Percentiles rank a stretch among this genome's conserved stretches.
Evolutionary conservation across 371 early-diverging fungal genomes (phyloP).

Genomic region (Amoeboradix gromovi): DNA sequence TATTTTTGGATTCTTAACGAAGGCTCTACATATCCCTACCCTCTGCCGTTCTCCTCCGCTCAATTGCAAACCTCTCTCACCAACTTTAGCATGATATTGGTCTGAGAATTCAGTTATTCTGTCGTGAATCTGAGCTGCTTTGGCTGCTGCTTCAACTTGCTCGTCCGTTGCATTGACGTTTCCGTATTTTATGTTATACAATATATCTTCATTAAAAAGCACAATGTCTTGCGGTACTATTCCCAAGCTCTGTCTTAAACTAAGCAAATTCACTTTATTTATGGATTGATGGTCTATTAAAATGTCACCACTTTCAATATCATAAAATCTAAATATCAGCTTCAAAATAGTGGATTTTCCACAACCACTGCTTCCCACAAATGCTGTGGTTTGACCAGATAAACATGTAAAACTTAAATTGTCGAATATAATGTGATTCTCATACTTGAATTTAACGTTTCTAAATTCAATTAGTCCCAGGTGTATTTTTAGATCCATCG

Average conservation of each 20-base stretch:
- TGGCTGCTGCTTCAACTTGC: constrained; percentile 38
- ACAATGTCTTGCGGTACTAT: constrained; percentile 49
- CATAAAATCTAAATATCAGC: constrained; percentile 31
- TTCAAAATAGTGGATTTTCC: constrained; percentile 13
- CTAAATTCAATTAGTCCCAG: neutral
- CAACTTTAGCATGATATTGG: constrained; percentile 63
- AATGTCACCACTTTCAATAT: constrained; percentile 43
- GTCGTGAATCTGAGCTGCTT: constrained; percentile 44
- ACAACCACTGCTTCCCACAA: constrained; percentile 25
- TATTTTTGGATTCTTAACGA: constrained; percentile 27
- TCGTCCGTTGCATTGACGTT: constrained; percentile 17
- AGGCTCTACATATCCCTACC: constrained; percentile 48
- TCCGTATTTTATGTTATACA: constrained; percentile 16
- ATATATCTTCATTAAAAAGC: constrained; percentile 34
- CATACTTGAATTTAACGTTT: neutral
- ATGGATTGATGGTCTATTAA: constrained; percentile 66
- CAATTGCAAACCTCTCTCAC: constrained; percentile 66
- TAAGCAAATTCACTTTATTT: constrained; percentile 25
- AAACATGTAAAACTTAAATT: neutral
- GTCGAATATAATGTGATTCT: neutral
- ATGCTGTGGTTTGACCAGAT: constrained; percentile 21
- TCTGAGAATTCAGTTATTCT: constrained; percentile 32
- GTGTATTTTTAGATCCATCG: neutral
- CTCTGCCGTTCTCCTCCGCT: constrained; percentile 80
- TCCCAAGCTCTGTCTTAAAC: constrained; percentile 38